These are phyloP conservation scores for Platanus orientalis DNA, from an alignment of 164 flowering plant genomes.

Conservation along the genomic window DNA sequence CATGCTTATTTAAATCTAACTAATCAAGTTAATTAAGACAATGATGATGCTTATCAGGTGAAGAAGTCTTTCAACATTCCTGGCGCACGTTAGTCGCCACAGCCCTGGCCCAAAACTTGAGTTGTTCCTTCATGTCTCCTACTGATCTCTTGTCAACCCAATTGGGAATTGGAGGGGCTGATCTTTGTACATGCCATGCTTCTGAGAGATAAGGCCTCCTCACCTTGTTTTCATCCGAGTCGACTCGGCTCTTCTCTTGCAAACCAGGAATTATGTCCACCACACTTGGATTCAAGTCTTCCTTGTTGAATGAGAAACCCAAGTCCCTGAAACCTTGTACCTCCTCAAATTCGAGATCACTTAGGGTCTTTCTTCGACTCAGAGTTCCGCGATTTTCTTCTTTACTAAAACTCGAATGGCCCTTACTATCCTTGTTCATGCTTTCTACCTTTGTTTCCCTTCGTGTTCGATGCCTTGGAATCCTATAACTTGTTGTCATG, in stretches of 20 bases:
- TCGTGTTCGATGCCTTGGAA: constrained; percentile 22
- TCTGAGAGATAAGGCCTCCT: constrained; percentile 58
- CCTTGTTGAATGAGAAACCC: constrained; percentile 46
- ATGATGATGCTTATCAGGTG: not conserved
- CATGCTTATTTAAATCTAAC: too few species aligned
- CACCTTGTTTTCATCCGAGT: constrained; percentile 12
- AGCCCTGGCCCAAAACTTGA: constrained; percentile 82
- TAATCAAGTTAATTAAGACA: too few species aligned
- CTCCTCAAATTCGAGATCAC: constrained; percentile 50
- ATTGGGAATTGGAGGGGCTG: constrained; percentile 32
- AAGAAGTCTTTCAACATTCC: constrained; percentile 10
- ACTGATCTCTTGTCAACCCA: constrained; percentile 33
- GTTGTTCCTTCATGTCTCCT: constrained; percentile 63
- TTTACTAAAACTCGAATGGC: not conserved
- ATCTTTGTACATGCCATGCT: constrained; percentile 44
- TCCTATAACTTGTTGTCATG: constrained; percentile 11
- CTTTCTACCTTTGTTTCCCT: constrained; percentile 18
- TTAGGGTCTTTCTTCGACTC: constrained; percentile 21
- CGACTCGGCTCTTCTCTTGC: constrained; percentile 30
- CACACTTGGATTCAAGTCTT: constrained; percentile 35
- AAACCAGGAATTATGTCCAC: constrained; percentile 48
- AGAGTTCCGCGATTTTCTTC: constrained; percentile 20
- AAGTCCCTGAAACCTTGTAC: constrained; percentile 62
- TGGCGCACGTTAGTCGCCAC: constrained; percentile 66
- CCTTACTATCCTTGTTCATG: constrained; percentile 2